Conservation (phyloP, 2,329 filamentous ascomycete species). For the Fusarium tjaetaba region DNA sequence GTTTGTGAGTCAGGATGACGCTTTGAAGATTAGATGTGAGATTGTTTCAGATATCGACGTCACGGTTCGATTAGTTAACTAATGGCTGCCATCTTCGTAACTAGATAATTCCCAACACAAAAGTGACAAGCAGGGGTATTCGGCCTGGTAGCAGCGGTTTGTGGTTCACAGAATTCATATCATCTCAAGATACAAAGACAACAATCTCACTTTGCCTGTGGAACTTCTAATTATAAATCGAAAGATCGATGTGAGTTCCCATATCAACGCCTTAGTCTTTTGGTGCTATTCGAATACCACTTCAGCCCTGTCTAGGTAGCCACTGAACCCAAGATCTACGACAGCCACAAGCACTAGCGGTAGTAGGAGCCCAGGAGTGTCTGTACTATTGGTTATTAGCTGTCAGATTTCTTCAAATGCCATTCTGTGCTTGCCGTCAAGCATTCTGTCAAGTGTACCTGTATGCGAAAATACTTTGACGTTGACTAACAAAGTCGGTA, state of each 20-base stretch:
- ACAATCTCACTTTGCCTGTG: not conserved
- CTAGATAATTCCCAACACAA: not conserved
- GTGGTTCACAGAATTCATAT: not conserved
- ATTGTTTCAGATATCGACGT: not conserved
- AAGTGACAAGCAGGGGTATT: not conserved
- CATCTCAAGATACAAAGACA: not conserved
- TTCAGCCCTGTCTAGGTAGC: not conserved
- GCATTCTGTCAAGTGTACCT: not conserved
- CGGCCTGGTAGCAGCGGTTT: not conserved
- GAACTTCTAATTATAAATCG: not conserved
- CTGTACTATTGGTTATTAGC: not conserved
- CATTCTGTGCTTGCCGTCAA: not conserved
- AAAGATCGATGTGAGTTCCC: not conserved
- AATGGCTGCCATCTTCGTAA: not conserved
- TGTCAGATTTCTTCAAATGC: not conserved
- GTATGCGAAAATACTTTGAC: slow-evolving; percentile 8
- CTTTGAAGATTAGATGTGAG: not conserved
- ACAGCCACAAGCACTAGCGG: not conserved
- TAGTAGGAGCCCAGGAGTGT: not conserved
- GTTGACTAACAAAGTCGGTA: slow-evolving; percentile 17
- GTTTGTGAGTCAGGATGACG: slow-evolving; percentile 2
- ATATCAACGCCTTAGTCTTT: not conserved
- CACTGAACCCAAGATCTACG: not conserved
- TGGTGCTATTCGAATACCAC: not conserved
- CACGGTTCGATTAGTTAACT: not conserved